Evolutionary conservation across 1,139 yeast genomes (phyloP).

Genomic region (Scheffersomyces segobiensis): DNA sequence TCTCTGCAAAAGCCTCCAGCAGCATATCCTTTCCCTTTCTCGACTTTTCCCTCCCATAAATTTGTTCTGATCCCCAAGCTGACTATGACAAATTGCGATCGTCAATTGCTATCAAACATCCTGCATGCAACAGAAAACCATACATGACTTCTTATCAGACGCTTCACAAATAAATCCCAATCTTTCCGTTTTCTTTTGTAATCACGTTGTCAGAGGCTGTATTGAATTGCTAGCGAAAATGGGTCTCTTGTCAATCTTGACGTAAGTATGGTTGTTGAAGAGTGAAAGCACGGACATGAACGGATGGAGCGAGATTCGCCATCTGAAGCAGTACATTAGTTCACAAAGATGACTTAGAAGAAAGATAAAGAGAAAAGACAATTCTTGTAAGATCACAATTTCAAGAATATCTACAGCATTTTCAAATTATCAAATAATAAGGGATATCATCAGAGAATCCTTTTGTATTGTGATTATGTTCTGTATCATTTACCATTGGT

Average conservation of each 20-base stretch:
- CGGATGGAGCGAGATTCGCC: not conserved
- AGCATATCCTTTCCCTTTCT: not conserved
- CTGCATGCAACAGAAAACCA: not conserved
- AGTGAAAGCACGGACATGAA: not conserved
- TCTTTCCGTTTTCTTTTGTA: not conserved
- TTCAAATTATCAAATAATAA: not conserved
- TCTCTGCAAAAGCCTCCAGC: not conserved
- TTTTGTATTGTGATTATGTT: not conserved
- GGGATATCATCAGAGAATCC: not conserved
- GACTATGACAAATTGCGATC: not conserved
- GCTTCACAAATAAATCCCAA: not conserved
- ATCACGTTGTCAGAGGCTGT: not conserved
- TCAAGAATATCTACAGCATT: not conserved
- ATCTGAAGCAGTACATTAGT: not conserved
- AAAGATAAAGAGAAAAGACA: not conserved
- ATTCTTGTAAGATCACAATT: not conserved
- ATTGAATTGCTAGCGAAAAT: slow-evolving; percentile 4
- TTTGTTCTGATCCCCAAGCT: not conserved
- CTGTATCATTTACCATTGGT: not conserved
- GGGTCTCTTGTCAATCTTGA: slow-evolving; percentile 17
- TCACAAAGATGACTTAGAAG: not conserved
- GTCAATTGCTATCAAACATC: not conserved
- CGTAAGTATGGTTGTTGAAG: slow-evolving; percentile 12
- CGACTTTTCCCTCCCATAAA: not conserved
- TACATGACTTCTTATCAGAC: not conserved